phyloP scores from a whole-genome alignment of 2,329 filamentous ascomycete genomes.

The Ophiostoma montium region DNA sequence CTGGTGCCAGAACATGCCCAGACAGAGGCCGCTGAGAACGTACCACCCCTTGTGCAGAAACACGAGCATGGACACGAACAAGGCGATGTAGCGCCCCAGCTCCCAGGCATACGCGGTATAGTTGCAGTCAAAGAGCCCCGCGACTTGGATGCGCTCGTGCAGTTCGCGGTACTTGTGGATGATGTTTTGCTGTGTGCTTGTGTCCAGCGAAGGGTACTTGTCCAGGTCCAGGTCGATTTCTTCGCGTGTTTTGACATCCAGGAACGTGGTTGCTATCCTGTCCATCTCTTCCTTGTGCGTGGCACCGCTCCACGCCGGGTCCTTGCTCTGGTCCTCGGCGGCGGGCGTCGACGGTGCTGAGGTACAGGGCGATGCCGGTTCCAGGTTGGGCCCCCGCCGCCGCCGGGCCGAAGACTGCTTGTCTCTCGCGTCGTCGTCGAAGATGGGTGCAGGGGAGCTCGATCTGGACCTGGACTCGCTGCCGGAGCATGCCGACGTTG shows the following conservation, averaged over 20 bases:
- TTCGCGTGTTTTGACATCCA: conserved; percentile 60
- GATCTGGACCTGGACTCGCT: conserved; percentile 14
- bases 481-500: conserved; percentile 14
- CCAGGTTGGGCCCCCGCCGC: background rate
- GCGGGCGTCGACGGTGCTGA: background rate
- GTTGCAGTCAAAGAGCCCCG: conserved; percentile 72
- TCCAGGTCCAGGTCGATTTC: conserved; percentile 62
- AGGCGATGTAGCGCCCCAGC: conserved; percentile 51
- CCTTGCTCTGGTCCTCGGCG: background rate
- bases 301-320: background rate
- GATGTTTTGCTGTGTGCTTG: conserved; percentile 58
- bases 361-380: background rate
- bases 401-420: background rate
- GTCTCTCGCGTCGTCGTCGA: conserved; percentile 25
- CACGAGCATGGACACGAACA: conserved; percentile 48
- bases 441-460: conserved; percentile 33
- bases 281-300: background rate
- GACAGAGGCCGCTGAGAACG: conserved; percentile 51
- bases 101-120: conserved; percentile 71
- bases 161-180: conserved; percentile 70
- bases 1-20: conserved; percentile 88
- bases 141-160: conserved; percentile 54
- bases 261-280: conserved; percentile 36
- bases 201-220: conserved; percentile 69
- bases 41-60: conserved; percentile 54